These are phyloP conservation scores for Penicillium sp. DNA, from an alignment of 2,329 filamentous ascomycete species.

Conservation along the genomic window DNA sequence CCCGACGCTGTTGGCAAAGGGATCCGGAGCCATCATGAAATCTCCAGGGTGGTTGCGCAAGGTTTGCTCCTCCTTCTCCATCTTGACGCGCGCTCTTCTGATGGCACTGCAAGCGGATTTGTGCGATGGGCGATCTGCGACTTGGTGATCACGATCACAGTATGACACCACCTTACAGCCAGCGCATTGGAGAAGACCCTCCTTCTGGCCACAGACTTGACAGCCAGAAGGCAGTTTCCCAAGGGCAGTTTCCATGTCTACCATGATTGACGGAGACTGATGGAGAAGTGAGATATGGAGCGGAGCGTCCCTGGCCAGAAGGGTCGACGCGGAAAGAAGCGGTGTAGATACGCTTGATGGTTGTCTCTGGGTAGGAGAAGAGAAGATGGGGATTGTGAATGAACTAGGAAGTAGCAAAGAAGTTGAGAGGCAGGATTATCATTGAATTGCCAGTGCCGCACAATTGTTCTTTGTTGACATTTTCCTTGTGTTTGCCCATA, in stretches of 20 bases:
- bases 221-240: conserved; percentile 10
- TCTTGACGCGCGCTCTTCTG: conserved; percentile 20
- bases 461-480: neutral
- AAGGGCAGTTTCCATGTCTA: neutral
- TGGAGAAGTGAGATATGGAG: neutral
- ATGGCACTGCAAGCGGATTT: conserved; percentile 12
- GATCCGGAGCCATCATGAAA: conserved; percentile 42
- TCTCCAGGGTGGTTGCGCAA: conserved; percentile 45
- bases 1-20: conserved; percentile 50
- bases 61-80: conserved; percentile 43
- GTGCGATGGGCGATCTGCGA: conserved; percentile 3
- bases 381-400: neutral
- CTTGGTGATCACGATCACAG: conserved; percentile 13
- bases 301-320: neutral
- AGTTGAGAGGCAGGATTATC: too few species aligned
- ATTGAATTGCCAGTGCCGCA: neutral
- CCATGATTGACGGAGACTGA: neutral
- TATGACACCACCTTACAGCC: conserved; percentile 15
- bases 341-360: neutral
- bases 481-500: too few species aligned
- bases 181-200: conserved; percentile 11
- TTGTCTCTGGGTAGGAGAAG: neutral
- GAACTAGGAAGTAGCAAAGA: neutral
- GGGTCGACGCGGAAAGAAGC: neutral
- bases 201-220: conserved; percentile 5